Conservation (phyloP, 257 asterid species). For the Buddleja alternifolia region DNA sequence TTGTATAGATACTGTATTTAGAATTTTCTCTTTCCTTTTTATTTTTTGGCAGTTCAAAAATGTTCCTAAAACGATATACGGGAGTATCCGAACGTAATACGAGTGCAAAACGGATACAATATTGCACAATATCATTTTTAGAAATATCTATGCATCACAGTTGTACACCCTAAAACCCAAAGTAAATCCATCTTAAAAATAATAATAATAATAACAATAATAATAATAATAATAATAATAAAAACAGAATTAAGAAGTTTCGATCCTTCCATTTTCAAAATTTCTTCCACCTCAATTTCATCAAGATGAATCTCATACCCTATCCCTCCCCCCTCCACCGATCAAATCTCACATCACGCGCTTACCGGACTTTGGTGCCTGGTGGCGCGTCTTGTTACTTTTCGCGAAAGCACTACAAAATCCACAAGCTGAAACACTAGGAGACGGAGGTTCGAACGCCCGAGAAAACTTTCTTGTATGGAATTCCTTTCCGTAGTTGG, state of each 20-base stretch:
- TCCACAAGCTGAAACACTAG: slow-evolving; percentile 57
- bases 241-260: slow-evolving; percentile 8
- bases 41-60: too few relatives aligned
- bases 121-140: too few relatives aligned
- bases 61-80: too few relatives aligned
- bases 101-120: too few relatives aligned
- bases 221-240: neutral
- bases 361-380: slow-evolving; percentile 47
- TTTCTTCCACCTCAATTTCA: slow-evolving; percentile 26
- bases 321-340: slow-evolving; percentile 1
- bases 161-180: slow-evolving; percentile 16
- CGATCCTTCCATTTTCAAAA: slow-evolving; percentile 13
- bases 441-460: slow-evolving; percentile 58
- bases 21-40: too few relatives aligned
- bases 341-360: slow-evolving; percentile 36
- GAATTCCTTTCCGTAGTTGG: slow-evolving; percentile 48
- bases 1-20: too few relatives aligned
- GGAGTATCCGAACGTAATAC: too few relatives aligned
- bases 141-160: too few relatives aligned
- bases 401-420: slow-evolving; percentile 44
- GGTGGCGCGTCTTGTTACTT: slow-evolving; percentile 48
- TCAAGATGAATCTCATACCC: slow-evolving; percentile 11
- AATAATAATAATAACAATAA: neutral
- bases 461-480: slow-evolving; percentile 48
- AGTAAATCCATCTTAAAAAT: neutral